Evolutionary conservation across 179 eudicot species (phyloP).

Genomic region (Nepenthes alata): DNA sequence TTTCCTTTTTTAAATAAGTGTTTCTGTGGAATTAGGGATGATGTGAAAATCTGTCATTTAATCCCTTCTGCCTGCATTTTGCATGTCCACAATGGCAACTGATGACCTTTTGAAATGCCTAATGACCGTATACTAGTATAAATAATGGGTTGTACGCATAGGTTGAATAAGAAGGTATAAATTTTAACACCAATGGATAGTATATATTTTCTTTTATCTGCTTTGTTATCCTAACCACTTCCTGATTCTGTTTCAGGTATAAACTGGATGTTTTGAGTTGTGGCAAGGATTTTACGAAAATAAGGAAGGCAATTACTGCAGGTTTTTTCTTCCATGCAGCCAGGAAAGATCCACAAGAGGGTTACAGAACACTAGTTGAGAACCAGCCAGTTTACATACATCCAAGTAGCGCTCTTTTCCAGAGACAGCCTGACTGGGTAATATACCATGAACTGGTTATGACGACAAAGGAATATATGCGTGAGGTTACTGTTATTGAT

Average conservation of each 20-base stretch:
- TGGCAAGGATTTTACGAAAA: constrained; percentile 70
- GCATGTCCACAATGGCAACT: no score
- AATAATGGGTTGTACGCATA: not conserved
- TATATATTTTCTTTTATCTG: not conserved
- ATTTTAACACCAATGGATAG: not conserved
- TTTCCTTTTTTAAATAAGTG: no score
- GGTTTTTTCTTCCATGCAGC: constrained; percentile 94
- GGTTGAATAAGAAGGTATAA: not conserved
- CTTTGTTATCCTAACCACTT: not conserved
- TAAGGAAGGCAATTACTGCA: constrained; percentile 75
- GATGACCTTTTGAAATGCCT: no score
- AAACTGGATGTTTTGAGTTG: constrained; percentile 84
- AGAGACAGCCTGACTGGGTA: constrained; percentile 96
- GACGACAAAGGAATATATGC: constrained; percentile 94
- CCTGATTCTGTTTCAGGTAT: constrained; percentile 37
- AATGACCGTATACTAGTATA: no score
- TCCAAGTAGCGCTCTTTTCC: constrained; percentile 92
- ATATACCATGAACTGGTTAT: constrained; percentile 89
- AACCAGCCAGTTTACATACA: constrained; percentile 92
- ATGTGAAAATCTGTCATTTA: no score
- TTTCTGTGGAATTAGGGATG: no score
- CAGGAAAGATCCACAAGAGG: constrained; percentile 93
- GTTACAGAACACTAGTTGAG: constrained; percentile 83
- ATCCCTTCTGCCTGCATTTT: no score
- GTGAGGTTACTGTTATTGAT: constrained; percentile 79